Percentiles rank a stretch among this genome's conserved stretches.
phyloP scores from a whole-genome alignment of 2,329 filamentous ascomycete species.

The Penicillium sp. region DNA sequence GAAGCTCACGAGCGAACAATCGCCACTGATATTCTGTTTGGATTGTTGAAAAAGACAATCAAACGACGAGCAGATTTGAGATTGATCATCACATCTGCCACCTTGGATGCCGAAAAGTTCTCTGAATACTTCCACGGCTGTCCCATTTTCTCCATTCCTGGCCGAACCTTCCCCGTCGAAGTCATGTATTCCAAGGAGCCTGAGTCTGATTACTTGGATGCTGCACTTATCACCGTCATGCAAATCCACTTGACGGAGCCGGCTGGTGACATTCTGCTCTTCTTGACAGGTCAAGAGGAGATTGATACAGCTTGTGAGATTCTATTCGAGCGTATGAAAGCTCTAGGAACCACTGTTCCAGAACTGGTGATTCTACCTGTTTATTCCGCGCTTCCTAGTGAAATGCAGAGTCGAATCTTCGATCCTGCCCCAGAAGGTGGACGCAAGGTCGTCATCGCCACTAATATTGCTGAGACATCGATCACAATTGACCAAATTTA shows the following conservation, averaged over 20 bases:
- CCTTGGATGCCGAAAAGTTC: slow-evolving; percentile 95
- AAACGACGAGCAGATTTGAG: slow-evolving; percentile 85
- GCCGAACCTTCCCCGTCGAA: slow-evolving; percentile 92
- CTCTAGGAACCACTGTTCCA: slow-evolving; percentile 83
- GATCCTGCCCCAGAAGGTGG: slow-evolving; percentile 84
- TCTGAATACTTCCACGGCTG: slow-evolving; percentile 94
- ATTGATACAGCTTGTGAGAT: slow-evolving; percentile 96
- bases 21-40: slow-evolving; percentile 92
- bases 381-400: slow-evolving; percentile 90
- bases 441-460: slow-evolving; percentile 94
- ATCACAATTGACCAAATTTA: slow-evolving; percentile 98
- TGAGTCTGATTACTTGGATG: slow-evolving; percentile 92
- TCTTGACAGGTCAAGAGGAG: slow-evolving; percentile 95
- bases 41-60: slow-evolving; percentile 87
- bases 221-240: slow-evolving; percentile 95
- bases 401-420: slow-evolving; percentile 93
- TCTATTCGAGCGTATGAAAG: slow-evolving; percentile 93
- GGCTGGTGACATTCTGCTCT: slow-evolving; percentile 90
- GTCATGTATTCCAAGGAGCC: slow-evolving; percentile 94
- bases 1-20: slow-evolving; percentile 98
- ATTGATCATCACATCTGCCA: slow-evolving; percentile 94
- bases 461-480: slow-evolving; percentile 96
- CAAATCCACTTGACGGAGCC: slow-evolving; percentile 95
- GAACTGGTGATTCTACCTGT: slow-evolving; percentile 92
- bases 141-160: slow-evolving; percentile 95